phyloP scores from a whole-genome alignment of 1,139 yeast species.

The Pichia kudriavzevii region DNA sequence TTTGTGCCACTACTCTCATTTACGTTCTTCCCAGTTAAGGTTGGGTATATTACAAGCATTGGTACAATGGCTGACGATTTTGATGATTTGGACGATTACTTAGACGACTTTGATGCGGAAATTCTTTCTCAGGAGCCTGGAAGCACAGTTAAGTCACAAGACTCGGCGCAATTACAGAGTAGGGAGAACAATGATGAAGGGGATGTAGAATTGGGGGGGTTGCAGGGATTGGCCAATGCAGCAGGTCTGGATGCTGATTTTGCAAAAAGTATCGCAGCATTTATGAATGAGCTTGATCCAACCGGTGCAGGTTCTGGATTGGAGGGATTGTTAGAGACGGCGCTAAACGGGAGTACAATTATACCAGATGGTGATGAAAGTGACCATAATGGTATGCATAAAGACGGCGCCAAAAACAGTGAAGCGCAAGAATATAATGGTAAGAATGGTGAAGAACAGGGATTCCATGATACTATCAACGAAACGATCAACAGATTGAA shows the following conservation, averaged over 20 bases:
- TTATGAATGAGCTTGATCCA: slow-evolving; percentile 36
- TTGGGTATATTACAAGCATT: not conserved
- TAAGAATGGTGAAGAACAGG: slow-evolving; percentile 26
- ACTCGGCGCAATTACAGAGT: not conserved
- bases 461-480: slow-evolving; percentile 71
- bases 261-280: slow-evolving; percentile 46
- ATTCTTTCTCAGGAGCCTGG: slow-evolving; percentile 62
- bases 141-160: slow-evolving; percentile 18
- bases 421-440: not conserved
- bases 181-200: slow-evolving; percentile 3
- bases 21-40: no score
- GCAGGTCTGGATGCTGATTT: slow-evolving; percentile 53
- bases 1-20: no score
- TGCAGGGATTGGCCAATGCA: slow-evolving; percentile 47
- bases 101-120: slow-evolving; percentile 75
- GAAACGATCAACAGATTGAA: slow-evolving; percentile 75
- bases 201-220: not conserved
- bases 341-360: no score
- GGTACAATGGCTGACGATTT: slow-evolving; percentile 39
- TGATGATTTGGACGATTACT: slow-evolving; percentile 67
- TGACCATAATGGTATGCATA: not conserved
- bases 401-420: not conserved
- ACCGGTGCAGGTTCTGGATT: slow-evolving; percentile 7
- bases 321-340: not conserved
- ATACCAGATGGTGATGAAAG: not conserved